phyloP scores from a whole-genome alignment of 192 early-diverging fungal genomes.

The Linnemannia exigua region DNA sequence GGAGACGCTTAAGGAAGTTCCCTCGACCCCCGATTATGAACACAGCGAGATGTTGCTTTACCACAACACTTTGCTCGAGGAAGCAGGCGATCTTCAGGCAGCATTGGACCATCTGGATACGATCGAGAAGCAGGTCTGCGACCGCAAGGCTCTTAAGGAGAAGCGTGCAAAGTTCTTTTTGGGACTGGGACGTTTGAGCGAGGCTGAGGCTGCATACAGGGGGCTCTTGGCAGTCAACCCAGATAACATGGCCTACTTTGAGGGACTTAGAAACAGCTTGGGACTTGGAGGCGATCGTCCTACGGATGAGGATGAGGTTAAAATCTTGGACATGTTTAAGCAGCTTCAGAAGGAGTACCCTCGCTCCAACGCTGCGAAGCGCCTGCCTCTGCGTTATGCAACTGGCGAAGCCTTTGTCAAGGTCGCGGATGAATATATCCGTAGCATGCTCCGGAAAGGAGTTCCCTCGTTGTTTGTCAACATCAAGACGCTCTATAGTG shows the following conservation, averaged over 20 bases:
- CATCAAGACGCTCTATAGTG: constrained; percentile 78
- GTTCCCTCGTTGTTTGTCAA: constrained; percentile 94
- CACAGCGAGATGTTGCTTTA: constrained; percentile 87
- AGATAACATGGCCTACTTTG: constrained; percentile 78
- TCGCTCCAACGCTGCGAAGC: constrained; percentile 82
- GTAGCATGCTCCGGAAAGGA: constrained; percentile 85
- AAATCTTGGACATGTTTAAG: constrained; percentile 31
- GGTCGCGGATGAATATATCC: constrained; percentile 73
- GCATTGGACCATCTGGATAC: constrained; percentile 84
- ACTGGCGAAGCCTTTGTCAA: constrained; percentile 70
- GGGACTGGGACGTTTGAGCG: constrained; percentile 72
- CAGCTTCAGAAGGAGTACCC: constrained; percentile 77
- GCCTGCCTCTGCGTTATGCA: constrained; percentile 81
- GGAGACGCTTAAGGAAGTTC: constrained; percentile 66
- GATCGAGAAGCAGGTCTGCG: constrained; percentile 80
- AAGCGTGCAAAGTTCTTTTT: constrained; percentile 77
- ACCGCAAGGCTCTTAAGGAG: constrained; percentile 80
- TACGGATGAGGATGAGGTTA: constrained; percentile 38
- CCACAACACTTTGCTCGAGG: constrained; percentile 87
- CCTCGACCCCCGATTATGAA: constrained; percentile 67
- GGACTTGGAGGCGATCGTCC: constrained; percentile 50
- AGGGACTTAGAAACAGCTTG: constrained; percentile 68
- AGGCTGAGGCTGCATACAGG: constrained; percentile 81
- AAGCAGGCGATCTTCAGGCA: constrained; percentile 76
- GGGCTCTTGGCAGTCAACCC: constrained; percentile 84